Conservation (phyloP, 805 yeast genomes). For the Pichia deserticola region DNA sequence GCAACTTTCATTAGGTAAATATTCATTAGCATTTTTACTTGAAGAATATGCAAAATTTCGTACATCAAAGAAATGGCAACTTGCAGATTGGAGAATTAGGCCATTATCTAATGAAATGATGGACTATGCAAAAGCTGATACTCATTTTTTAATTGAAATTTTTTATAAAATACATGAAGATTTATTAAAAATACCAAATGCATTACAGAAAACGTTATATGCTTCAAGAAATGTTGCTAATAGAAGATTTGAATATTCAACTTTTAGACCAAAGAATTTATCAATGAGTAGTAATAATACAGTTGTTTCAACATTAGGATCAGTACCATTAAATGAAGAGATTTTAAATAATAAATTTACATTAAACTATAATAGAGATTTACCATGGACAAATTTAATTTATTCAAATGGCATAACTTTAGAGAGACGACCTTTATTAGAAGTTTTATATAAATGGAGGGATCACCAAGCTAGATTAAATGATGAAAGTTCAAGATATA, state of each 20-base stretch:
- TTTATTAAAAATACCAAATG: conserved; percentile 40
- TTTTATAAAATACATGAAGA: conserved; percentile 65
- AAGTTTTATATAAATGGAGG: conserved; percentile 72
- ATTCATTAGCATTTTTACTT: conserved; percentile 75
- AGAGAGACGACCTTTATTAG: conserved; percentile 47
- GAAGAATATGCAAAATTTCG: conserved; percentile 75
- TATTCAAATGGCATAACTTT: conserved; percentile 56
- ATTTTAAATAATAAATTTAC: conserved; percentile 26
- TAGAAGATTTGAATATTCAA: conserved; percentile 74
- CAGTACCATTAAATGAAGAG: conserved; percentile 23
- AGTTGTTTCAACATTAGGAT: conserved; percentile 24
- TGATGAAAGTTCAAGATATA: conserved; percentile 79
- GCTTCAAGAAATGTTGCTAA: conserved; percentile 75
- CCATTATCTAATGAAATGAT: conserved; percentile 73
- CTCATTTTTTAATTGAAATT: conserved; percentile 80
- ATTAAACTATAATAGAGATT: conserved; percentile 36
- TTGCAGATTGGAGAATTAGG: conserved; percentile 93
- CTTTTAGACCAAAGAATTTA: conserved; percentile 41
- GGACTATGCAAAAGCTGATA: conserved; percentile 89
- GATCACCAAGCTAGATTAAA: conserved; percentile 63
- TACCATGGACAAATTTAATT: conserved; percentile 62
- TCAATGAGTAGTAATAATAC: conserved; percentile 13
- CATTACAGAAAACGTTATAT: conserved; percentile 52
- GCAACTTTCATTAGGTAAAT: conserved; percentile 69
- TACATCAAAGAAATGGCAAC: conserved; percentile 89